Percentiles rank a stretch among this genome's conserved stretches.
Evolutionary conservation across 306 rosid species (phyloP).

Genomic region (Glycine latifolia): DNA sequence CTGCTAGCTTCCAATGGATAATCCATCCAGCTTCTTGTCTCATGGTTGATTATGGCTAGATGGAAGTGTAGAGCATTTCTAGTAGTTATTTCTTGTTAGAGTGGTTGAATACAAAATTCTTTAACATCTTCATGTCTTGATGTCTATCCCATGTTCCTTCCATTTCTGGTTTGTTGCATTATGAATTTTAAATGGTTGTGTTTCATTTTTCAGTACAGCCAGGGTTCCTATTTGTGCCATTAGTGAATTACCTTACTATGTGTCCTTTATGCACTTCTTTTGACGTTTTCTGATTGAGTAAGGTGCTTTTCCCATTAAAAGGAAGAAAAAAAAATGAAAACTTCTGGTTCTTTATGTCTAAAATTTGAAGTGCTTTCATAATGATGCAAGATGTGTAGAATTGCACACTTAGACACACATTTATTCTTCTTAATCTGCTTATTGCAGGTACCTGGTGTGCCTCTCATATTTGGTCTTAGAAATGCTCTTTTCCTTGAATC

Average conservation of each 20-base stretch:
- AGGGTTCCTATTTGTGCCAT: not conserved
- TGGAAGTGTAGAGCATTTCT: not conserved
- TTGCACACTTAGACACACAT: not conserved
- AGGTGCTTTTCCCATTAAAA: not conserved
- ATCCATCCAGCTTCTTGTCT: no score
- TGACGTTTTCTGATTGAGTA: slow-evolving; percentile 2
- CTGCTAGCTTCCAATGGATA: no score
- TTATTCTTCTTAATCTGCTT: slow-evolving; percentile 33
- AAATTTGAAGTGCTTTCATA: not conserved
- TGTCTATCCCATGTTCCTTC: not conserved
- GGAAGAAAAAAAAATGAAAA: not conserved
- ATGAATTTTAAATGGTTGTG: not conserved
- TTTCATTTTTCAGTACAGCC: not conserved
- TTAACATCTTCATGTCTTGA: not conserved
- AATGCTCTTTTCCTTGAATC: slow-evolving; percentile 77
- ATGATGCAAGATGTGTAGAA: not conserved
- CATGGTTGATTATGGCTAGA: no score
- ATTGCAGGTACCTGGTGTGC: slow-evolving; percentile 85
- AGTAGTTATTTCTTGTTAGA: not conserved
- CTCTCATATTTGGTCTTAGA: slow-evolving; percentile 71
- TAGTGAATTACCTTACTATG: not conserved
- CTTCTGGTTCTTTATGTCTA: slow-evolving; percentile 5
- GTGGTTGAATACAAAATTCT: not conserved
- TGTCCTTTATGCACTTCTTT: not conserved
- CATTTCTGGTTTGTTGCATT: not conserved